Percentiles rank a stretch among this genome's conserved stretches.
These are phyloP conservation scores for Cicer cuneatum DNA, from an alignment of 306 rosid species.

Conservation along the genomic window DNA sequence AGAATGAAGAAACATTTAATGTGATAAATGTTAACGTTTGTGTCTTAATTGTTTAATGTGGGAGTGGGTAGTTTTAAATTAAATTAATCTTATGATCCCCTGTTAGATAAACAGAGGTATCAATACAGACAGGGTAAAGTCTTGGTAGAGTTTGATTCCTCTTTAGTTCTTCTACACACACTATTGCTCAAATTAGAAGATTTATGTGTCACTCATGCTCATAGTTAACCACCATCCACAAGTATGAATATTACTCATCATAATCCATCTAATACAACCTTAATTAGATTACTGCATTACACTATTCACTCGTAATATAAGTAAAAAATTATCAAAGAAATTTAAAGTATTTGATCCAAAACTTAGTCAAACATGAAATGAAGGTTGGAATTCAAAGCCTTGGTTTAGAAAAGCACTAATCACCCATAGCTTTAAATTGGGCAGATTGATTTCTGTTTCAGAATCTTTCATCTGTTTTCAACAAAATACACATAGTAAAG, in stretches of 20 bases:
- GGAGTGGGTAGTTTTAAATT: too few relatives aligned
- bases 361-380: constrained; percentile 26
- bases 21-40: too few relatives aligned
- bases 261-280: constrained; percentile 15
- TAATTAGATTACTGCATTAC: not conserved
- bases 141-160: not conserved
- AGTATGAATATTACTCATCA: constrained; percentile 19
- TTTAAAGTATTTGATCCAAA: too few relatives aligned
- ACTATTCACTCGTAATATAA: too few relatives aligned
- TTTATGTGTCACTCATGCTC: not conserved
- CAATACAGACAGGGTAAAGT: not conserved
- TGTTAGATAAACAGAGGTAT: not conserved
- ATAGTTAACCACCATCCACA: not conserved
- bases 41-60: too few relatives aligned
- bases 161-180: not conserved
- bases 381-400: constrained; percentile 62
- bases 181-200: constrained; percentile 16
- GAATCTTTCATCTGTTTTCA: constrained; percentile 57
- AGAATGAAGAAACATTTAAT: too few relatives aligned
- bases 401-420: constrained; percentile 72
- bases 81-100: not conserved
- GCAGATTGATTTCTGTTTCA: constrained; percentile 56
- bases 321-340: too few relatives aligned
- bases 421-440: constrained; percentile 76
- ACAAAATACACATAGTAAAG: constrained; percentile 4